Percentiles rank a stretch among this genome's conserved stretches.
Evolutionary conservation across 805 yeast species (phyloP).

Genomic region (Metschnikowia arizonensis): DNA sequence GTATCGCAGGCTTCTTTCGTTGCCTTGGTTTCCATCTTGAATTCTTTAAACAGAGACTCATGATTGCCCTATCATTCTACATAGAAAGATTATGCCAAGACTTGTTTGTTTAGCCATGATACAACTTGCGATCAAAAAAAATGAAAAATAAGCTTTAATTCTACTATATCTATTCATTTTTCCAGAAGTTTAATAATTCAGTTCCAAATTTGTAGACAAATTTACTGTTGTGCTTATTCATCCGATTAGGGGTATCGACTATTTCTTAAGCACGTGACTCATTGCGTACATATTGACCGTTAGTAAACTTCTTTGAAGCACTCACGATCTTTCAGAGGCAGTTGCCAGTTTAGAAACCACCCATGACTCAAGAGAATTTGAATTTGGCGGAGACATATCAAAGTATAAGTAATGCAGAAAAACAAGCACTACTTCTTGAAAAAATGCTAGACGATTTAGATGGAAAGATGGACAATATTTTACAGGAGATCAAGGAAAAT

Average conservation of each 20-base stretch:
- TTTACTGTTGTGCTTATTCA: neutral
- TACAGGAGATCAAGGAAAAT: slow-evolving; percentile 43
- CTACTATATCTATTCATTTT: neutral
- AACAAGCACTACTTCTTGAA: slow-evolving; percentile 58
- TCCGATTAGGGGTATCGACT: too few species aligned
- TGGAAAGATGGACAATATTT: slow-evolving; percentile 54
- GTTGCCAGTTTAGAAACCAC: neutral
- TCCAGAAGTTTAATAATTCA: neutral
- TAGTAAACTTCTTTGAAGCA: neutral
- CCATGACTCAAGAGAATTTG: slow-evolving; percentile 31
- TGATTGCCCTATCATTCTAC: neutral
- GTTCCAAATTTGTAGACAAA: neutral
- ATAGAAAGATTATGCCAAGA: neutral
- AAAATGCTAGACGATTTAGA: slow-evolving; percentile 62
- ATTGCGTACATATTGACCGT: neutral
- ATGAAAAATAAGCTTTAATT: neutral
- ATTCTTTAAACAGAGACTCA: slow-evolving; percentile 32
- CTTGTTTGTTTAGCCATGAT: neutral
- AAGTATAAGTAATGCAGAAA: slow-evolving; percentile 64
- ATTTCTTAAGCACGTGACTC: neutral
- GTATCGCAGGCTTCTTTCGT: slow-evolving; percentile 80
- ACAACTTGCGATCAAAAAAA: neutral
- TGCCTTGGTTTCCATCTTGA: slow-evolving; percentile 62
- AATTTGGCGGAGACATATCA: slow-evolving; percentile 55
- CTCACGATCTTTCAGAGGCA: neutral